A percentile compares a stretch with the other conserved stretches of the same genome.
Conservation (phyloP, 1,284 basidiomycete genomes). For the Ustilago bromivora region DNA sequence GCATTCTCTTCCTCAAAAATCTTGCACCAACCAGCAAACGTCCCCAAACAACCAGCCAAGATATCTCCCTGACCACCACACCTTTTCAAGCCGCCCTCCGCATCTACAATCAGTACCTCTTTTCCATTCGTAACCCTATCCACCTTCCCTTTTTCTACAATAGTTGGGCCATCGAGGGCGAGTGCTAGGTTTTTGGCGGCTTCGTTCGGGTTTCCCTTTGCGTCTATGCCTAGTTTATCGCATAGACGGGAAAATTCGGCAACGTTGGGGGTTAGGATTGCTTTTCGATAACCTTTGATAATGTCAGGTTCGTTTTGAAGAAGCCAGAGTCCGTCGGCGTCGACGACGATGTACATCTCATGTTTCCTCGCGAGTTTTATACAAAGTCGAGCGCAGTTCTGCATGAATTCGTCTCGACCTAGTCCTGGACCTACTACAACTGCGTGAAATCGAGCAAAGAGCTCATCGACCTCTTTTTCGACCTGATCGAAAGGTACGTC, state of each 20-base stretch:
- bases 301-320: slow-evolving; percentile 80
- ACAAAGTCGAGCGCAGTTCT: slow-evolving; percentile 74
- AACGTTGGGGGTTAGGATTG: slow-evolving; percentile 91
- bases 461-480: slow-evolving; percentile 75
- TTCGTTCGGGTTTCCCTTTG: slow-evolving; percentile 69
- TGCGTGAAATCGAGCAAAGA: slow-evolving; percentile 88
- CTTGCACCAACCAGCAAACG: slow-evolving; percentile 92
- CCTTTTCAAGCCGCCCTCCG: slow-evolving; percentile 85
- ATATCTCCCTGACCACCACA: slow-evolving; percentile 97
- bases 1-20: slow-evolving; percentile 76
- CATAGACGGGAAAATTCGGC: slow-evolving; percentile 90
- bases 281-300: slow-evolving; percentile 82
- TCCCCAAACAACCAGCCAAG: slow-evolving; percentile 85
- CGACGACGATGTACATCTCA: slow-evolving; percentile 89
- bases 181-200: slow-evolving; percentile 74
- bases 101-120: slow-evolving; percentile 78
- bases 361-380: slow-evolving; percentile 73
- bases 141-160: slow-evolving; percentile 86
- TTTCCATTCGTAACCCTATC: slow-evolving; percentile 63
- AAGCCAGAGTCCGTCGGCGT: slow-evolving; percentile 88
- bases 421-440: slow-evolving; percentile 89
- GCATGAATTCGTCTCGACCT: slow-evolving; percentile 86
- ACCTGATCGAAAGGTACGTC: slow-evolving; percentile 67
- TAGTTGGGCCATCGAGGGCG: slow-evolving; percentile 84
- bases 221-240: slow-evolving; percentile 75